Percentiles rank a stretch among this genome's conserved stretches.
phyloP scores from a whole-genome alignment of 2,329 filamentous ascomycete genomes.

The Ascomycota sp. region DNA sequence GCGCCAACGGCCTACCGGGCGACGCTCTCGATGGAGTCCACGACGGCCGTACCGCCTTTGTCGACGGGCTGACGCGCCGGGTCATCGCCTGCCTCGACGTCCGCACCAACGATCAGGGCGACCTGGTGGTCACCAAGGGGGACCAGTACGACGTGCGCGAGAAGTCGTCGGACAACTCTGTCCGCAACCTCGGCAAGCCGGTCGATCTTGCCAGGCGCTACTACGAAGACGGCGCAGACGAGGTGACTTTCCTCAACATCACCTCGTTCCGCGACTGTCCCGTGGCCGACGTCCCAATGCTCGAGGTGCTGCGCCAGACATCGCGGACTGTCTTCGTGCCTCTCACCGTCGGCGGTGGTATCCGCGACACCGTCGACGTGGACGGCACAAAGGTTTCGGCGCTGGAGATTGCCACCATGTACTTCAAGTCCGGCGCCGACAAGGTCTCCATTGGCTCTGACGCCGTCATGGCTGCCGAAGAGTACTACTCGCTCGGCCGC shows the following conservation, averaged over 20 bases:
- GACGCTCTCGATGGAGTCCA: constrained; percentile 1
- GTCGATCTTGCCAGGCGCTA: constrained; percentile 85
- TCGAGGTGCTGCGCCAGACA: constrained; percentile 70
- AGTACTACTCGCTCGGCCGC: constrained; percentile 53
- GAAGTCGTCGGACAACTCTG: constrained; percentile 40
- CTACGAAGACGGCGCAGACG: constrained; percentile 90
- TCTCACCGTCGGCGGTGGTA: constrained; percentile 84
- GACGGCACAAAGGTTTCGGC: constrained; percentile 74
- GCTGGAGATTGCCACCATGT: constrained; percentile 81
- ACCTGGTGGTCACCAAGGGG: constrained; percentile 92
- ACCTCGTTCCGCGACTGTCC: constrained; percentile 94
- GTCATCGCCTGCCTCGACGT: constrained; percentile 95
- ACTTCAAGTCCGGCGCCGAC: constrained; percentile 91
- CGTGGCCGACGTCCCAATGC: constrained; percentile 78
- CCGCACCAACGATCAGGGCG: constrained; percentile 76
- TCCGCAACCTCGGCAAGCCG: constrained; percentile 88
- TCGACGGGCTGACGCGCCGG: constrained; percentile 64
- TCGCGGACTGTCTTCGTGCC: constrained; percentile 89
- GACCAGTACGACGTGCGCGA: constrained; percentile 97
- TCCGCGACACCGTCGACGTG: constrained; percentile 74
- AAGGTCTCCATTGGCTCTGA: constrained; percentile 95
- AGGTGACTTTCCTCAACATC: constrained; percentile 95
- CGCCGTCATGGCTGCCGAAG: constrained; percentile 77
- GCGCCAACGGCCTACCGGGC: constrained; percentile 28
- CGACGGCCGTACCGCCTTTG: constrained; percentile 3